These are phyloP conservation scores for Talaromyces amestolkiae DNA, from an alignment of 2,329 filamentous ascomycete genomes.

Conservation along the genomic window DNA sequence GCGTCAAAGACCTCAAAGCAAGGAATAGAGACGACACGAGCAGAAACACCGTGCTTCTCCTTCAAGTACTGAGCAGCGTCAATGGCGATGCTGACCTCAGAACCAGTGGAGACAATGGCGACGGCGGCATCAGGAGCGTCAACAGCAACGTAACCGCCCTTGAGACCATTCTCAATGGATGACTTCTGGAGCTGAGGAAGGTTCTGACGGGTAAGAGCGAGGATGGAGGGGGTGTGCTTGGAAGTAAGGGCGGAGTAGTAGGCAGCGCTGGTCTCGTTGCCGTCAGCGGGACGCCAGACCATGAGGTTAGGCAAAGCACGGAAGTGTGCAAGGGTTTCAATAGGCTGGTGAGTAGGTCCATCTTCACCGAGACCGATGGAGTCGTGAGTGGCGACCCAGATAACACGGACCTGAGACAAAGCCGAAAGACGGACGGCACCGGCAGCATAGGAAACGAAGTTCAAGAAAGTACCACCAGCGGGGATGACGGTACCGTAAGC, in stretches of 20 bases:
- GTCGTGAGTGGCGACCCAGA: conserved; percentile 98
- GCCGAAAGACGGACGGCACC: conserved; percentile 92
- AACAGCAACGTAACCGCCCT: conserved; percentile 90
- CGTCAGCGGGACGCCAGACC: conserved; percentile 98
- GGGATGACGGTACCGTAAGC: conserved; percentile 95
- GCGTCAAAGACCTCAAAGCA: conserved; percentile 97
- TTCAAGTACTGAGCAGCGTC: conserved; percentile 89
- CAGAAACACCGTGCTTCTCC: conserved; percentile 81
- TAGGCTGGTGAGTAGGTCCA: conserved; percentile 97
- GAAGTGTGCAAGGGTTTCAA: conserved; percentile 98
- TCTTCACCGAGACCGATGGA: conserved; percentile 99
- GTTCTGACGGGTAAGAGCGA: conserved; percentile 96
- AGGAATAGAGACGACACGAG: conserved; percentile 91
- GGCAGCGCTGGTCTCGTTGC: conserved; percentile 95
- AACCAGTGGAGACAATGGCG: conserved; percentile 91
- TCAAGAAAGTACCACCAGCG: conserved; percentile 94
- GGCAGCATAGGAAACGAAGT: conserved; percentile 98
- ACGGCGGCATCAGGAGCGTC: conserved; percentile 81
- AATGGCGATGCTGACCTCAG: conserved; percentile 89
- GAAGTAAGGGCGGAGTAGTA: conserved; percentile 94
- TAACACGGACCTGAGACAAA: conserved; percentile 82
- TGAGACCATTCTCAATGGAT: conserved; percentile 80
- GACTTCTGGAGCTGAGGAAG: conserved; percentile 96
- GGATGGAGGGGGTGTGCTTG: conserved; percentile 84
- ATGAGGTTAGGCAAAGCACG: conserved; percentile 98